Percentiles rank a stretch among this genome's conserved stretches.
Conservation (phyloP, 371 early-diverging fungal species). For the Haplosporangium sp. region DNA sequence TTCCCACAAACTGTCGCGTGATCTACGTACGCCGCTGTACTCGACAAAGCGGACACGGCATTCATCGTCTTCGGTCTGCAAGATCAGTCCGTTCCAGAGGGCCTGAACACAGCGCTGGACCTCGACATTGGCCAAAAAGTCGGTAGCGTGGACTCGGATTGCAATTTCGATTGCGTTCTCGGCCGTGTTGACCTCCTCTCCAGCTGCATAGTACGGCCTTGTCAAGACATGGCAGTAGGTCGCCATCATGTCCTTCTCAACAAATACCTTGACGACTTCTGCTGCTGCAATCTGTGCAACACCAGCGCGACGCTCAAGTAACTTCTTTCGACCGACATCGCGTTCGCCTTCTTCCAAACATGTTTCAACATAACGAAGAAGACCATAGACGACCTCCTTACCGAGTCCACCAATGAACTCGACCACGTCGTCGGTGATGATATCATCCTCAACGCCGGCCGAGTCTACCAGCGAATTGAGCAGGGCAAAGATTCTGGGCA, state of each 20-base stretch:
- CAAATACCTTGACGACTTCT: conserved; percentile 42
- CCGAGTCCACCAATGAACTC: conserved; percentile 44
- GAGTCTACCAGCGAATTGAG: conserved; percentile 47
- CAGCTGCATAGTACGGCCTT: conserved; percentile 31
- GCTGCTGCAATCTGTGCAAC: conserved; percentile 43
- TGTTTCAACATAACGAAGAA: conserved; percentile 48
- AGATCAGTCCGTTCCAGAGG: conserved; percentile 55
- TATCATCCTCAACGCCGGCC: conserved; percentile 39
- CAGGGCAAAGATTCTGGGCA: conserved; percentile 44
- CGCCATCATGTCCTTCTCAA: conserved; percentile 43
- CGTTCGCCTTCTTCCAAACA: conserved; percentile 31
- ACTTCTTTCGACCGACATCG: conserved; percentile 42
- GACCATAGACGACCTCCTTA: conserved; percentile 48
- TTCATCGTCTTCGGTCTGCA: conserved; percentile 50
- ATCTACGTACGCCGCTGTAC: conserved; percentile 42
- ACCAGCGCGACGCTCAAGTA: conserved; percentile 38
- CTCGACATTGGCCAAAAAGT: conserved; percentile 55
- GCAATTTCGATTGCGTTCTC: conserved; percentile 54
- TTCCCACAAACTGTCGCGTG: conserved; percentile 31
- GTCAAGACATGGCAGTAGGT: conserved; percentile 53
- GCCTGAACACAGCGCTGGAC: conserved; percentile 56
- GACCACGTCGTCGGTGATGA: conserved; percentile 45
- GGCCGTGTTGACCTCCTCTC: conserved; percentile 45
- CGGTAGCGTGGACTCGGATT: conserved; percentile 55
- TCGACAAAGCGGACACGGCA: conserved; percentile 51